Base-by-base conservation (phyloP, 2,329 filamentous ascomycete species). In the Thielaviopsis musarum region DNA sequence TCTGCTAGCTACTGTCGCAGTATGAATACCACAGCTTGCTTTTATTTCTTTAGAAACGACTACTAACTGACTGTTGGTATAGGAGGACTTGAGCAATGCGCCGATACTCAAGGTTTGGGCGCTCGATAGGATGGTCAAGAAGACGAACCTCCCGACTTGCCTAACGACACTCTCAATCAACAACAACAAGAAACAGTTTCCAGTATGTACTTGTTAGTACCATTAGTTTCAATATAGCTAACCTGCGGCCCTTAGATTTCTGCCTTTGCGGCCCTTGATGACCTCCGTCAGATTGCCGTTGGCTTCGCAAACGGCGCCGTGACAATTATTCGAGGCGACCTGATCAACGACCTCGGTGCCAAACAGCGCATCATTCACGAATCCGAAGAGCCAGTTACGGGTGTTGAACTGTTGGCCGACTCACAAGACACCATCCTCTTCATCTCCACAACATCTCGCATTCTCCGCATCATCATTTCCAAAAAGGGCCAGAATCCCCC, bases 81-180 rank as follows among this genome's bases (percentile, higher is more conserved):
- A 85, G 72, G 93, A 98, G 71, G 91, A 97, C 67, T 75, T 96
- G 57, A 87, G 87, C 48, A 86, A 81, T 66, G 90, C 97, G 66
- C 91, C 93, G 0, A 79, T 91, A 21, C 73, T 98, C 62, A 97
- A 95, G 70, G 91, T 97, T n/a, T 98, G 93, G 93, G 91, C 89
- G 22, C 76, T 98, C 65, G 91, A 97, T 69, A 94, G 91, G 72
- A 79, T 85, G 3, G 89, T 95, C 65, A 97, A 93, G 78, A 97
- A 94, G 77, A 94, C 88, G 4, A 90, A 90, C 51, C 76, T 85
- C 63, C 93, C 93, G 17, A 88, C 85, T 48, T 97, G 93, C 69
- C 77, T 95, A 64, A 95, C 88, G 68, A 93, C 86, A 0, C 73
- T 96, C 57, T 83, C 79, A 22, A 85, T 98, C 64, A 87, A 90